Evolutionary conservation across 2,329 filamentous ascomycete species (phyloP).

Genomic region (Stachybotrys echinatus): DNA sequence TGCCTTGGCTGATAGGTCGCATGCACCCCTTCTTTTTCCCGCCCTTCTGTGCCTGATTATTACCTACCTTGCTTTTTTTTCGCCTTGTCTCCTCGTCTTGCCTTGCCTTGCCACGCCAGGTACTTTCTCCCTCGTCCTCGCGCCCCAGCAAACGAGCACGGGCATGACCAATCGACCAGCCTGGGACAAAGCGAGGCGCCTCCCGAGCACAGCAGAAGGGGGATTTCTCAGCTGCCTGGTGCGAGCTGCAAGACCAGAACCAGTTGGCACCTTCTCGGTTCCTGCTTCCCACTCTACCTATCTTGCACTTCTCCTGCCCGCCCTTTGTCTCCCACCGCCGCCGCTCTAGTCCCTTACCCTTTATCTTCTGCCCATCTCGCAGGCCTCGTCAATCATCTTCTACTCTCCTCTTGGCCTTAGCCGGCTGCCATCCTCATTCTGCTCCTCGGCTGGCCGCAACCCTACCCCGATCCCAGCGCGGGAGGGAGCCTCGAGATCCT

Average conservation of each 20-base stretch:
- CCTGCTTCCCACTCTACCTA: background rate
- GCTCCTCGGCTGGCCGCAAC: no score
- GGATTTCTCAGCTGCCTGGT: background rate
- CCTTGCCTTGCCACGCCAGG: background rate
- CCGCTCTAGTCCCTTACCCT: background rate
- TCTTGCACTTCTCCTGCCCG: background rate
- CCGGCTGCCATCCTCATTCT: no score
- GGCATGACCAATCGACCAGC: constrained; percentile 2
- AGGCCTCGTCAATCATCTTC: no score
- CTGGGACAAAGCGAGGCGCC: constrained; percentile 2
- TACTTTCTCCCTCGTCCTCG: background rate
- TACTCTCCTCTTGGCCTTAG: no score
- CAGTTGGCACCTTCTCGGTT: background rate
- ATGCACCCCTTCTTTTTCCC: background rate
- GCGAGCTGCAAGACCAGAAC: background rate
- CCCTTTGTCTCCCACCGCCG: background rate
- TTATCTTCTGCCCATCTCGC: no score
- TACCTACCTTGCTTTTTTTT: background rate
- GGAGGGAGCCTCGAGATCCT: no score
- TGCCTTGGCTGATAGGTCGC: background rate
- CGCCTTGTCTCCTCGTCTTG: background rate
- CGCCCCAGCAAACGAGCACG: background rate
- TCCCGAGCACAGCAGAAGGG: background rate
- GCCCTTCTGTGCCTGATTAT: background rate
- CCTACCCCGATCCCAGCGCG: no score